Evolutionary conservation across 177 flowering plant genomes (phyloP).

Genomic region (Vitis hybrid): DNA sequence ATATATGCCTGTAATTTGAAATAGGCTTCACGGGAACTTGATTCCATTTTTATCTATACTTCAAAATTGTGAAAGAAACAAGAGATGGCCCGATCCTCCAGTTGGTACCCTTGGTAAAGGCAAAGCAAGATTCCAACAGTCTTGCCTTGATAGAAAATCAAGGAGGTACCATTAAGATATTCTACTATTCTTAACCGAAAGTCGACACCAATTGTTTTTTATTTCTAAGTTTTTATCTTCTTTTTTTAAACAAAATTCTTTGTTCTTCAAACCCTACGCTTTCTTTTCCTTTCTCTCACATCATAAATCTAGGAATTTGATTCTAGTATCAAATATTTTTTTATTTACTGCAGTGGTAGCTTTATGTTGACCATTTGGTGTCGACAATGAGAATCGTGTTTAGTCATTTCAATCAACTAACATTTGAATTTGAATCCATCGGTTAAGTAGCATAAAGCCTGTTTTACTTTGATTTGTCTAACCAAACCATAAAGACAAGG

Average conservation of each 20-base stretch:
- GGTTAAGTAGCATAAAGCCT: neutral
- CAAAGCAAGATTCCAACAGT: too few relatives aligned
- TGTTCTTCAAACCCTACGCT: neutral
- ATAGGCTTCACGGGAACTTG: constrained; percentile 13
- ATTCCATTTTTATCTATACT: constrained; percentile 14
- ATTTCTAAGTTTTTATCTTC: too few relatives aligned
- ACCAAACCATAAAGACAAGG: too few relatives aligned
- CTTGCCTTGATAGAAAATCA: neutral
- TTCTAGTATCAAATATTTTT: constrained; percentile 3
- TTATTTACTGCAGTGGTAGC: neutral
- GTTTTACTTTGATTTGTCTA: neutral
- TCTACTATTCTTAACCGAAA: too few relatives aligned
- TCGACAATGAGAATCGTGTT: constrained; percentile 18
- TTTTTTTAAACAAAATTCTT: neutral
- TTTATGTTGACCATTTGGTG: constrained; percentile 9
- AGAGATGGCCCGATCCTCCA: neutral
- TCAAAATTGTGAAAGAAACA: neutral
- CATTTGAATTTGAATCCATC: constrained; percentile 1
- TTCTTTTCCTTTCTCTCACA: constrained; percentile 1
- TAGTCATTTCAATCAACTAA: constrained; percentile 15
- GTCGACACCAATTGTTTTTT: too few relatives aligned
- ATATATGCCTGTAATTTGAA: constrained; percentile 1
- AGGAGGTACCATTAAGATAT: neutral
- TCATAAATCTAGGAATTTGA: constrained; percentile 7
- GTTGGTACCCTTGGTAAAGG: neutral